Percentiles rank a stretch among this genome's conserved stretches.
Evolutionary conservation across 2,329 filamentous ascomycete species (phyloP).

Genomic region (Alternaria burnsii): DNA sequence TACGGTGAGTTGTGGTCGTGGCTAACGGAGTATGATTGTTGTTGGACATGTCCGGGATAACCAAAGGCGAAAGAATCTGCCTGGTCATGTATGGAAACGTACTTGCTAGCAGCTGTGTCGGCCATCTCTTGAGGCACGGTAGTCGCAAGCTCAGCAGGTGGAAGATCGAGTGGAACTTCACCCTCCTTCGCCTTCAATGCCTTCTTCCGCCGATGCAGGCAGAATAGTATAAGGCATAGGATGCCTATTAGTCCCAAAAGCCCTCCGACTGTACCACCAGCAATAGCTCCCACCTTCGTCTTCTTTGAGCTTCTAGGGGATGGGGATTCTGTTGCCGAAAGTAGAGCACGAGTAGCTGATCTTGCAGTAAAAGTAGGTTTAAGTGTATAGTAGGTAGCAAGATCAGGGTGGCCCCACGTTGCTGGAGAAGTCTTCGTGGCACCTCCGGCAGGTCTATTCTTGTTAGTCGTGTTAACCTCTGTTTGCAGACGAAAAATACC

Average conservation of each 20-base stretch:
- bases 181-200: constrained; percentile 28
- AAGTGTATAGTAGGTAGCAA: constrained; percentile 63
- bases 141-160: constrained; percentile 44
- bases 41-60: constrained; percentile 22
- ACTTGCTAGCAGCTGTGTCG: constrained; percentile 34
- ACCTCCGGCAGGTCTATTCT: constrained; percentile 56
- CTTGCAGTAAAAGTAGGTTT: constrained; percentile 58
- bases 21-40: constrained; percentile 33
- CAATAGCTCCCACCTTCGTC: constrained; percentile 49
- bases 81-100: constrained; percentile 38
- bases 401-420: constrained; percentile 61
- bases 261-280: constrained; percentile 53
- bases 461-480: constrained; percentile 28
- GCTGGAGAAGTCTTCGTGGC: constrained; percentile 63
- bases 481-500: constrained; percentile 14
- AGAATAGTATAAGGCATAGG: constrained; percentile 46
- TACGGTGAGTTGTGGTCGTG: constrained; percentile 28
- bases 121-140: constrained; percentile 44
- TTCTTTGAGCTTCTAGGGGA: constrained; percentile 23
- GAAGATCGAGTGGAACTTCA: constrained; percentile 14
- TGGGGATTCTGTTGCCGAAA: constrained; percentile 32
- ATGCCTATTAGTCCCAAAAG: constrained; percentile 44
- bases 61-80: constrained; percentile 23
- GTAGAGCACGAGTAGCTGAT: constrained; percentile 60
- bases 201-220: constrained; percentile 50